These are phyloP conservation scores for Ogataea trehaloabstinens DNA, from an alignment of 805 yeast genomes.

Conservation along the genomic window DNA sequence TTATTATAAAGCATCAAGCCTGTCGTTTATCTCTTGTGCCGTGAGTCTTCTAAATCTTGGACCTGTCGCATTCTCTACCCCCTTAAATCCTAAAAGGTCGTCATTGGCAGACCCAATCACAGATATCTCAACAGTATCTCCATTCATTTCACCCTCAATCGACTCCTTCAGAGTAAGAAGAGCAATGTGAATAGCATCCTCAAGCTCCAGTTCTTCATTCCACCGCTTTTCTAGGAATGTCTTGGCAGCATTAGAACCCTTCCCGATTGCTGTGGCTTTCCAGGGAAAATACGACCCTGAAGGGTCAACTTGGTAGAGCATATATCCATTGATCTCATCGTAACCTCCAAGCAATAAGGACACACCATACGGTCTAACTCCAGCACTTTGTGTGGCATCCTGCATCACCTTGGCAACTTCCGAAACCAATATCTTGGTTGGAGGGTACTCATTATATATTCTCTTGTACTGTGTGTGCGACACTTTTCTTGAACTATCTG, in stretches of 20 bases:
- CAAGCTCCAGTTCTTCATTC: slow-evolving; percentile 95
- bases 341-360: slow-evolving; percentile 91
- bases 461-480: slow-evolving; percentile 93
- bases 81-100: slow-evolving; percentile 78
- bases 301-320: slow-evolving; percentile 95
- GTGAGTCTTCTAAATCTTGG: slow-evolving; percentile 86
- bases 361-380: slow-evolving; percentile 98
- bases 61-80: slow-evolving; percentile 73
- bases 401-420: slow-evolving; percentile 97
- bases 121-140: slow-evolving; percentile 91
- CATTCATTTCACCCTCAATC: slow-evolving; percentile 96
- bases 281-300: slow-evolving; percentile 97
- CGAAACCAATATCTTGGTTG: slow-evolving; percentile 88
- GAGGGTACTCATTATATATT: slow-evolving; percentile 94
- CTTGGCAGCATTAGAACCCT: slow-evolving; percentile 93
- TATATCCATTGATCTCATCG: slow-evolving; percentile 68
- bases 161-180: slow-evolving; percentile 91
- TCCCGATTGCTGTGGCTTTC: slow-evolving; percentile 99
- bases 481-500: slow-evolving; percentile 89
- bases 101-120: slow-evolving; percentile 83
- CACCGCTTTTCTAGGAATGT: slow-evolving; percentile 97
- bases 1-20: slow-evolving; percentile 79
- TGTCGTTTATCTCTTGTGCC: slow-evolving; percentile 91
- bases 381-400: slow-evolving; percentile 98
- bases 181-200: slow-evolving; percentile 97